Percentiles rank a stretch among this genome's conserved stretches.
phyloP scores from a whole-genome alignment of 179 eudicot genomes.

The Heliamphora ciliata region DNA sequence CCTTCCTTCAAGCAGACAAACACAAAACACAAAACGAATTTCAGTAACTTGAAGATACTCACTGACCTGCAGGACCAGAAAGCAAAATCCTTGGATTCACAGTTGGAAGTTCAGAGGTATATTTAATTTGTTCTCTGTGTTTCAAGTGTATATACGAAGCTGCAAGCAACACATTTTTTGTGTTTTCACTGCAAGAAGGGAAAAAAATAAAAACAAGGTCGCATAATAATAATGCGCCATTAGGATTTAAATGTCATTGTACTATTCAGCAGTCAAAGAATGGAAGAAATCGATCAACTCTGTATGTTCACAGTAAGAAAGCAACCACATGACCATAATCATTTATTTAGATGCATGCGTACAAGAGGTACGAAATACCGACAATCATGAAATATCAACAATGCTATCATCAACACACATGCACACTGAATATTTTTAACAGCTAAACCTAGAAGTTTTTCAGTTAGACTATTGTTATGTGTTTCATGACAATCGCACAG shows the following conservation, averaged over 20 bases:
- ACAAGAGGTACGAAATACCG: neutral
- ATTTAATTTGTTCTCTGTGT: conserved; percentile 71
- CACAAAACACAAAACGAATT: neutral
- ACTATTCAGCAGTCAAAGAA: conserved; percentile 8
- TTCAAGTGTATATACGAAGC: conserved; percentile 83
- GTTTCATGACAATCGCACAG: neutral
- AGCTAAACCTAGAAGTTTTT: neutral
- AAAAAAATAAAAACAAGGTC: conserved; percentile 1
- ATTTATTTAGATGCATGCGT: neutral
- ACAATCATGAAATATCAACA: conserved; percentile 1
- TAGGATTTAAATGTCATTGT: neutral
- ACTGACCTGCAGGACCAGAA: conserved; percentile 88
- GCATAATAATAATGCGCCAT: neutral
- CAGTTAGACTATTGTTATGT: neutral
- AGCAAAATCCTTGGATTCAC: conserved; percentile 85
- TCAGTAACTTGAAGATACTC: neutral
- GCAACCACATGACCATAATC: neutral
- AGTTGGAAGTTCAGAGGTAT: conserved; percentile 74
- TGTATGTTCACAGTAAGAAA: neutral
- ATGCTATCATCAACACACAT: neutral
- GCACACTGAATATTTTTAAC: neutral
- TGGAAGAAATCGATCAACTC: neutral
- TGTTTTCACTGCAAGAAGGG: conserved; percentile 60
- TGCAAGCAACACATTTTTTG: conserved; percentile 76
- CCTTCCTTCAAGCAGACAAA: neutral